These are phyloP conservation scores for Nitzschia sp. DNA, from an alignment of 108 stramenopile species.

Conservation along the genomic window DNA sequence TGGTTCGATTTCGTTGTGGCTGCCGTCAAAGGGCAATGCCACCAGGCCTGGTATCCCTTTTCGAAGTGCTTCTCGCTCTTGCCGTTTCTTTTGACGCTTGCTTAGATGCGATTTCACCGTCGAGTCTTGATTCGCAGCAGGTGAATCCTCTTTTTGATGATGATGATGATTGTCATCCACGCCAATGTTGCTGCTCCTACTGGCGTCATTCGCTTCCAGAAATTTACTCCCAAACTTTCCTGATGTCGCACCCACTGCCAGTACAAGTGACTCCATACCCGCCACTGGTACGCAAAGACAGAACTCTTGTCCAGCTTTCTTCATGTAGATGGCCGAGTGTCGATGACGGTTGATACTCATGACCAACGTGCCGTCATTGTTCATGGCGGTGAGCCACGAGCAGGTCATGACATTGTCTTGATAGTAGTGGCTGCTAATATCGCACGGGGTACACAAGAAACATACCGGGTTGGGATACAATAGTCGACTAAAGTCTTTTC, in stretches of 20 bases:
- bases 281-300: conserved; percentile 52
- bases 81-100: conserved; percentile 41
- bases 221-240: conserved; percentile 61
- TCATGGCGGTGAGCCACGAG: conserved; percentile 78
- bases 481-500: conserved; percentile 62
- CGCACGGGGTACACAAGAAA: conserved; percentile 48
- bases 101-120: conserved; percentile 25
- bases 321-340: conserved; percentile 40
- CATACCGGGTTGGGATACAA: conserved; percentile 77
- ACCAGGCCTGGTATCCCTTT: conserved; percentile 44
- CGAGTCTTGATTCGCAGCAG: too few species aligned
- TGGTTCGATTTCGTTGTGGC: neutral
- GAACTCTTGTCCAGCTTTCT: conserved; percentile 33
- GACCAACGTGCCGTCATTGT: conserved; percentile 69
- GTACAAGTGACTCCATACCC: conserved; percentile 62
- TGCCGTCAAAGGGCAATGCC: conserved; percentile 25
- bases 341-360: conserved; percentile 60
- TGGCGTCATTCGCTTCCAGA: neutral
- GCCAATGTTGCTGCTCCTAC: neutral
- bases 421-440: neutral
- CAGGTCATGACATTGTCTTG: conserved; percentile 64
- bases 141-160: neutral
- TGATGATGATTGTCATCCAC: neutral
- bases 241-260: conserved; percentile 50
- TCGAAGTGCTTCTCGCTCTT: conserved; percentile 22